Evolutionary conservation across 768 basidiomycete species (phyloP).

Genomic region (Xerocomus potaroensis): DNA sequence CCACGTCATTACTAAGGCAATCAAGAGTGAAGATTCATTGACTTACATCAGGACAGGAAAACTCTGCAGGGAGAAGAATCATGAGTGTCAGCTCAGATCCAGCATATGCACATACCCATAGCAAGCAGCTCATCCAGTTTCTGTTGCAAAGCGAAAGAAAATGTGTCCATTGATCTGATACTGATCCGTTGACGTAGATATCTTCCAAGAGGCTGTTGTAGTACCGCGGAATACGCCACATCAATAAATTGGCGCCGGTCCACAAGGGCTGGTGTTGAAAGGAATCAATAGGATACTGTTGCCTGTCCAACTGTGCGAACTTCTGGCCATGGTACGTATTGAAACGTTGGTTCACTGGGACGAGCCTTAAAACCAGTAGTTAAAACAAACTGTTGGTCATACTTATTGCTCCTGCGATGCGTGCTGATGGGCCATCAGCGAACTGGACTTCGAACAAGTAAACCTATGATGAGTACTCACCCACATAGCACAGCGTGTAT

Average conservation of each 20-base stretch:
- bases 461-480: conserved; percentile 20
- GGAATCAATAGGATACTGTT: neutral
- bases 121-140: neutral
- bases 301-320: neutral
- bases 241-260: neutral
- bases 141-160: neutral
- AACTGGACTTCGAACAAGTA: too few species aligned
- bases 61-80: neutral
- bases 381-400: neutral
- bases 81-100: neutral
- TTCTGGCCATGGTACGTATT: neutral
- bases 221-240: neutral
- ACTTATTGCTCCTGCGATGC: conserved; percentile 44
- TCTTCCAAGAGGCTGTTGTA: neutral
- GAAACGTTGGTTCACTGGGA: neutral
- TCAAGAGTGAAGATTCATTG: too few species aligned
- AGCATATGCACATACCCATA: neutral
- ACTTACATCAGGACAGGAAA: neutral
- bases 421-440: conserved; percentile 28
- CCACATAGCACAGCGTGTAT: conserved; percentile 37
- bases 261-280: neutral
- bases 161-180: neutral
- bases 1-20: neutral
- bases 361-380: too few species aligned
- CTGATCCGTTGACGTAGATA: neutral